Percentiles rank a stretch among this genome's conserved stretches.
These are phyloP conservation scores for Trichaptum fuscoviolaceum DNA, from an alignment of 768 basidiomycete species.

Conservation along the genomic window DNA sequence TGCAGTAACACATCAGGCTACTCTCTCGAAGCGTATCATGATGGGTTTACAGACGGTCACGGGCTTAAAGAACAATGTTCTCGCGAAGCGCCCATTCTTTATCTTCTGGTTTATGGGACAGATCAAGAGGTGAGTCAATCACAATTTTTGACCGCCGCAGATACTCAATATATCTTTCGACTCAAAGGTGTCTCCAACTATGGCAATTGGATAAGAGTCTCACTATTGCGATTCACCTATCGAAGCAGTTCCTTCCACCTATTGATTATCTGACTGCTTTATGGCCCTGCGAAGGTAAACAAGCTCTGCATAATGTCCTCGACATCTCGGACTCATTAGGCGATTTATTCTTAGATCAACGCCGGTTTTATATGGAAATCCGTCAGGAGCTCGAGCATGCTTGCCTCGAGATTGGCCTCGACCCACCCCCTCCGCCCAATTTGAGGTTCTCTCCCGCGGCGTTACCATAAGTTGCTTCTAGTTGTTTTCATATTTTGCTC, in stretches of 20 bases:
- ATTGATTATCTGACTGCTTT: slow-evolving; percentile 56
- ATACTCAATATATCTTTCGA: slow-evolving; percentile 12
- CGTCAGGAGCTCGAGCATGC: slow-evolving; percentile 41
- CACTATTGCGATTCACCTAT: slow-evolving; percentile 55
- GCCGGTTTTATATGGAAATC: slow-evolving; percentile 40
- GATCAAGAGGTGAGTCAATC: slow-evolving; percentile 30
- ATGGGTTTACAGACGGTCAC: slow-evolving; percentile 56
- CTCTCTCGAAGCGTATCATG: slow-evolving; percentile 55
- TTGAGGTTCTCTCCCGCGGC: slow-evolving; percentile 11
- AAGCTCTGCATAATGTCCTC: slow-evolving; percentile 2
- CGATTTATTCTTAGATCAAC: slow-evolving; percentile 38
- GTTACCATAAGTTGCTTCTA: neutral
- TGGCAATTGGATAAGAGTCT: slow-evolving; percentile 59
- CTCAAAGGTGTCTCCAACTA: slow-evolving; percentile 44
- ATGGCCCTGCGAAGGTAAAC: slow-evolving; percentile 61
- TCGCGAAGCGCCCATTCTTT: slow-evolving; percentile 60
- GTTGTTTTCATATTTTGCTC: neutral
- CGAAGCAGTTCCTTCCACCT: slow-evolving; percentile 53
- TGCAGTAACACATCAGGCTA: slow-evolving; percentile 56
- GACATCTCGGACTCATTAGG: slow-evolving; percentile 12
- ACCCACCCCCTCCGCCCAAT: slow-evolving; percentile 37
- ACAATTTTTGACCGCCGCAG: slow-evolving; percentile 8
- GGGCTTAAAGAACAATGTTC: slow-evolving; percentile 38
- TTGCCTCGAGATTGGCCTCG: slow-evolving; percentile 43
- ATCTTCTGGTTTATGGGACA: slow-evolving; percentile 76